Base-by-base conservation (phyloP, 78 protist genomes). In the slime mould (Dictyostelium discoideum) region DNA sequence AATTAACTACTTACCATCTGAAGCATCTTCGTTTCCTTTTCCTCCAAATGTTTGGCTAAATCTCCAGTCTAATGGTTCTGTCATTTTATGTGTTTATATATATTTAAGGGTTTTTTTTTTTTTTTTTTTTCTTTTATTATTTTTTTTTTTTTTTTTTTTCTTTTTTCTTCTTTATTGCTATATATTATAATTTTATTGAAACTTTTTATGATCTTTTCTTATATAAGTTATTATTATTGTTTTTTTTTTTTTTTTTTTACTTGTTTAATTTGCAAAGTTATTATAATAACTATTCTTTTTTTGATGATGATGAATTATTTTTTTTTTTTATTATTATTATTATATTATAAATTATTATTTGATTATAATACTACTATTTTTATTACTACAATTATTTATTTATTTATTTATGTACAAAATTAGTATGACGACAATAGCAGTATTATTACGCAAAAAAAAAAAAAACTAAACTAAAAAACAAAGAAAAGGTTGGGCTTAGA, bases 41-140 rank as follows among this genome's bases (percentile, higher is more conserved):
- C 85, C 88, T 2, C 97, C 97, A 95, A 95, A 95, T 1, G 92
- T 88, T 69, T 95, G 97, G 76, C 95, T 95, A 86, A 95, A 85
- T 84, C 85, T 88, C 97, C 97, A 95, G 40, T 95, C 97, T n/a
- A 95, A 48, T 29, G 92, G 94, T 24, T 87, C 93, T 26, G 93
- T 42, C 74, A 78, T 73, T 65, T 50, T 87, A 54, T 82, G 63
- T 85, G 39, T 69, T 26, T 69, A 69, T 84, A 69, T 84, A 9
- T 85, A 7, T 40, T 32, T 63, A 16, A 29, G 69, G 37, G 60
- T 54, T 24, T 85, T 69, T 5, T 85, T 73, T 54, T 24, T 85
- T 69, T 5, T 85, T 73, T 72, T 69, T 32, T 32, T 32, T 32
- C 37, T 32, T 32, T 32, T 32, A 32, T 32, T 32, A n/a, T 32